Conservation (phyloP, 177 flowering plant genomes). For the Vitis hybrid region DNA sequence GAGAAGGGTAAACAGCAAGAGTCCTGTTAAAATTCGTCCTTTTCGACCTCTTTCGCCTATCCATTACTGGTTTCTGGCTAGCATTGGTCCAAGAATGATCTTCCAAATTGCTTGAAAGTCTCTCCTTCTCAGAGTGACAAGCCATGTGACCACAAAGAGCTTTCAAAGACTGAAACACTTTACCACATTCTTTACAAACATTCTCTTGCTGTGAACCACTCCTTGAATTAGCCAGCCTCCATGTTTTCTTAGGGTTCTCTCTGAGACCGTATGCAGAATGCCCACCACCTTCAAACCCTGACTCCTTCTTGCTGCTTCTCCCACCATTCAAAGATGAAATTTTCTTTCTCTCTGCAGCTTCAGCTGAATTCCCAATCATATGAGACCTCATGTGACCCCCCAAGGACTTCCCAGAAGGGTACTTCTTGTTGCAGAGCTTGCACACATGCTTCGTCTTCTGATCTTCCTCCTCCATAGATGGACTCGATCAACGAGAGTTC, state of each 20-base stretch:
- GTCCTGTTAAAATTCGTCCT: slow-evolving; percentile 38
- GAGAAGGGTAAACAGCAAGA: slow-evolving; percentile 22
- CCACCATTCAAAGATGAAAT: slow-evolving; percentile 14
- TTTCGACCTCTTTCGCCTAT: slow-evolving; percentile 49
- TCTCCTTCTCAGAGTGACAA: slow-evolving; percentile 50
- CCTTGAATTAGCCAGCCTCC: slow-evolving; percentile 46
- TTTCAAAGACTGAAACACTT: slow-evolving; percentile 63
- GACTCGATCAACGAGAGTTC: background rate
- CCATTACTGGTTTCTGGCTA: slow-evolving; percentile 33
- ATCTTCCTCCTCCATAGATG: slow-evolving; percentile 28
- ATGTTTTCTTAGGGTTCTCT: slow-evolving; percentile 57
- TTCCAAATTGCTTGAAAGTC: slow-evolving; percentile 11
- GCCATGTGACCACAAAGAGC: slow-evolving; percentile 88
- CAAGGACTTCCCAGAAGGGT: slow-evolving; percentile 55
- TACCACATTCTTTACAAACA: slow-evolving; percentile 78
- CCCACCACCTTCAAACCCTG: slow-evolving; percentile 16
- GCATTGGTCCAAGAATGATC: slow-evolving; percentile 32
- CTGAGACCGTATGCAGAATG: slow-evolving; percentile 30
- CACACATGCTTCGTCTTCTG: slow-evolving; percentile 38
- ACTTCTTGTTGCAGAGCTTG: slow-evolving; percentile 50
- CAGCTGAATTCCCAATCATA: slow-evolving; percentile 23
- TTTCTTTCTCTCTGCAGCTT: slow-evolving; percentile 17
- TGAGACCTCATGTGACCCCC: slow-evolving; percentile 67
- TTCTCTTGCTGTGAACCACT: slow-evolving; percentile 20
- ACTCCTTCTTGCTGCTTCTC: slow-evolving; percentile 14